Evolutionary conservation across 345 rosid species (phyloP), one percentile per base, ranked within the genome.

Genomic region (Eucalyptus caleyi): DNA sequence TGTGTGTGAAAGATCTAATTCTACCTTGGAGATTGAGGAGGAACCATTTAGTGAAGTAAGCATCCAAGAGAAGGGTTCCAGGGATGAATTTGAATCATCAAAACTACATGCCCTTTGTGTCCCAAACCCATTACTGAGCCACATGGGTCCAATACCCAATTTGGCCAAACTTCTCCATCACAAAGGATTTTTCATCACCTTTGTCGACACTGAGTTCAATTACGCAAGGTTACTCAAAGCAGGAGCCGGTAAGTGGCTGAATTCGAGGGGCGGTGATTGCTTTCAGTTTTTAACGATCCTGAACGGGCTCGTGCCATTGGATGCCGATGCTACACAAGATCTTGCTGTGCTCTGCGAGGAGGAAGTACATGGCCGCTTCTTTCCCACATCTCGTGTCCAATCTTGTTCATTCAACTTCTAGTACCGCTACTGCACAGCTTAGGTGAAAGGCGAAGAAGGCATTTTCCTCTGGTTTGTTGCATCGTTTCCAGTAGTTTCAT

Each of bases 201-300:
- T 88, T 30, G 91, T 91, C n/a, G 65, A 90, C 91, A 47, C 93
- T 11, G 88, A 90, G 47, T 92, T 69, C 82, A 92, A 92, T 51
- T 87, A 65, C 34, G 47, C 50, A 32, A 90, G 93, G 51, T 49
- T 90, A 21, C 82, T 88, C 59, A 82, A 87, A 40, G 87, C 89
- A 13, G 23, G 69, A 19, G 87, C 50, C 87, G 30, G 23, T 53
- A 53, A 53, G 56, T 53, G 56, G 56, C 56, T 53, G 56, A 19
- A 18, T 3, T 53, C 24, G 56, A 53, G 56, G 56, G 56, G 56
- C 0, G 0, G 56, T 53, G 56, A 53, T 53, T 7, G 87, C 65
- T 92, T 92, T 51, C 89, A 86, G 34, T 50, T 89, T 49, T 51
- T 87, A 49, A 27, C 88, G 21, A 91, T 91, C 53, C 87, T 89